A percentile compares a stretch with the other conserved stretches of the same genome.
Conservation (phyloP, 1,139 yeast species). For the Debaryomycetaceae sp. region DNA sequence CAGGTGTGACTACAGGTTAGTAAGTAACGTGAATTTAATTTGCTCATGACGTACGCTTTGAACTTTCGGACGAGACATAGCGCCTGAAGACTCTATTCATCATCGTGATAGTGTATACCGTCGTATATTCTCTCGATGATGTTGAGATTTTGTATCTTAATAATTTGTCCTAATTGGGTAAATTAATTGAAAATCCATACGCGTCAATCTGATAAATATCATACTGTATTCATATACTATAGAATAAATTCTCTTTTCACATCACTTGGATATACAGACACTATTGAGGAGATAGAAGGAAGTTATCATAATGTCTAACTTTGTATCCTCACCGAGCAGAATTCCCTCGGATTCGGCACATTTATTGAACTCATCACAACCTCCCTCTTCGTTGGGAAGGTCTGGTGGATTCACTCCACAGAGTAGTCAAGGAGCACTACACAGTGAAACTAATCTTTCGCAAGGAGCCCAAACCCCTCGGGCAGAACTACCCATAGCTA, state of each 20-base stretch:
- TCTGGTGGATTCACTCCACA: conserved; percentile 28
- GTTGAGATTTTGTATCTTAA: background rate
- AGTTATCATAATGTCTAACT: conserved; percentile 31
- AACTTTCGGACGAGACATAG: background rate
- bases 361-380: conserved; percentile 41
- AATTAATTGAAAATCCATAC: conserved; percentile 13
- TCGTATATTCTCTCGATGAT: background rate
- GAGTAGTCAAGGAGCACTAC: conserved; percentile 11
- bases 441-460: conserved; percentile 16
- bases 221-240: background rate
- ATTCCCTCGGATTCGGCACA: conserved; percentile 47
- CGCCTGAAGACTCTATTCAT: background rate
- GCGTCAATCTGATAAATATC: conserved; percentile 9
- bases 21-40: background rate
- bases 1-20: background rate
- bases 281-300: background rate
- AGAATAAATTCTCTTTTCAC: background rate
- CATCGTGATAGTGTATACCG: background rate
- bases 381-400: conserved; percentile 43
- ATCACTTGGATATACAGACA: background rate
- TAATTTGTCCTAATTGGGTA: conserved; percentile 21
- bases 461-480: conserved; percentile 18
- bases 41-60: background rate
- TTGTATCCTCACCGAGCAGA: conserved; percentile 46
- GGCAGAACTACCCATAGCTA: conserved; percentile 13